A percentile compares a stretch with the other conserved stretches of the same genome.
These are phyloP conservation scores for Cercospora janseana DNA, from an alignment of 2,329 filamentous ascomycete species.

Conservation along the genomic window DNA sequence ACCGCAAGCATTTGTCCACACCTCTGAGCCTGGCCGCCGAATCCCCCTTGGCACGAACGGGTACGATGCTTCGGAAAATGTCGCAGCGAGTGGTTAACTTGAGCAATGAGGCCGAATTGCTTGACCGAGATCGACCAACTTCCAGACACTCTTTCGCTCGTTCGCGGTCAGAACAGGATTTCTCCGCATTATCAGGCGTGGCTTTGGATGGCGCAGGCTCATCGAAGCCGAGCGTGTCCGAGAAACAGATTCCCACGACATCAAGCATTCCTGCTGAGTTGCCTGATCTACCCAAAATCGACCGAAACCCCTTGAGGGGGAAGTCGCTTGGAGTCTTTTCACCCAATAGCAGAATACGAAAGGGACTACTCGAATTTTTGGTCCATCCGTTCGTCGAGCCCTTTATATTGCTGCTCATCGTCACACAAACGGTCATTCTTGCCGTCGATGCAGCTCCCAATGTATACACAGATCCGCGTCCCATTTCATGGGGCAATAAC, in stretches of 20 bases:
- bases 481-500: constrained; percentile 62
- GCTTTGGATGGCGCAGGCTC: constrained; percentile 30
- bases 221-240: constrained; percentile 31
- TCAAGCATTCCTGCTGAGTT: constrained; percentile 32
- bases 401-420: constrained; percentile 78
- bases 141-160: constrained; percentile 55
- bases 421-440: constrained; percentile 84
- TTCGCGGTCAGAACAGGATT: constrained; percentile 10
- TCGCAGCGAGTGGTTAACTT: constrained; percentile 97
- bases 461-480: constrained; percentile 63
- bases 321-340: constrained; percentile 83
- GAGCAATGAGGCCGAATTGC: constrained; percentile 82
- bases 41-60: constrained; percentile 50
- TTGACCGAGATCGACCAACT: constrained; percentile 74
- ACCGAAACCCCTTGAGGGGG: constrained; percentile 75
- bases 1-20: constrained; percentile 40
- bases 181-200: constrained; percentile 2
- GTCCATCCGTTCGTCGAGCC: constrained; percentile 87
- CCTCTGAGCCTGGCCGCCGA: constrained; percentile 48
- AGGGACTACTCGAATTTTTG: constrained; percentile 74
- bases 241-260: constrained; percentile 35
- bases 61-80: constrained; percentile 64
- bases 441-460: constrained; percentile 69
- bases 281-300: constrained; percentile 32
- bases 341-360: constrained; percentile 70